Conservation (phyloP, 352 stramenopile species). For the Phytophthora syringae region DNA sequence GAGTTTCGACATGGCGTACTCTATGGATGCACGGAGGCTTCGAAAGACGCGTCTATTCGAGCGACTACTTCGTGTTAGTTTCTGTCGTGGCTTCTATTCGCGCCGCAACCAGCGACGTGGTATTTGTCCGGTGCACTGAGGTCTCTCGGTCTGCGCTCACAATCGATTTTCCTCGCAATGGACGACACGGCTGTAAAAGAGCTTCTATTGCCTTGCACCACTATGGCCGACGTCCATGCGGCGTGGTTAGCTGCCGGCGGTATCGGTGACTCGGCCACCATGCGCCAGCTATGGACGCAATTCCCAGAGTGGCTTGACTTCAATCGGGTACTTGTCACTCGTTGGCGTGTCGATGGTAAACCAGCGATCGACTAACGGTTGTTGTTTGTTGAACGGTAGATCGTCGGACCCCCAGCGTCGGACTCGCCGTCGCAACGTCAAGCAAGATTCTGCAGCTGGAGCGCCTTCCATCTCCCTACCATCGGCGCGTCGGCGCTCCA, state of each 20-base stretch:
- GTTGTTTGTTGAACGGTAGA: neutral
- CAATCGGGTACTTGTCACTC: slow-evolving; percentile 19
- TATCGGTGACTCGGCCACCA: slow-evolving; percentile 13
- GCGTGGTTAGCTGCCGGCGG: slow-evolving; percentile 29
- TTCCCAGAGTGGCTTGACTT: slow-evolving; percentile 34
- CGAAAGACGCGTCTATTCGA: too few relatives aligned
- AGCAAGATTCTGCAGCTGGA: slow-evolving; percentile 19
- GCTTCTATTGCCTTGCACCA: too few relatives aligned
- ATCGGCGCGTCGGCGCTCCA: slow-evolving; percentile 20
- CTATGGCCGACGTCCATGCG: slow-evolving; percentile 19
- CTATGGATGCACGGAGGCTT: too few relatives aligned
- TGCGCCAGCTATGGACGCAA: slow-evolving; percentile 12
- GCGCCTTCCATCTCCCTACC: slow-evolving; percentile 3
- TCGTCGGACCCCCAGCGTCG: slow-evolving; percentile 9
- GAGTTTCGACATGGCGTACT: too few relatives aligned
- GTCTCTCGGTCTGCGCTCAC: neutral
- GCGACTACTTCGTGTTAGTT: neutral
- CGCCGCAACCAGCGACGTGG: neutral
- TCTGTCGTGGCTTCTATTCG: slow-evolving; percentile 11
- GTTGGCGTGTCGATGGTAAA: neutral
- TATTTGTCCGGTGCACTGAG: neutral
- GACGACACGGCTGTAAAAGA: neutral
- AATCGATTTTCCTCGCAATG: slow-evolving; percentile 18
- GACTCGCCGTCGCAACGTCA: slow-evolving; percentile 17
- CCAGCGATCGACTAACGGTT: too few relatives aligned